phyloP scores from a whole-genome alignment of 768 basidiomycete genomes.

The Dacryopinax spathularia region DNA sequence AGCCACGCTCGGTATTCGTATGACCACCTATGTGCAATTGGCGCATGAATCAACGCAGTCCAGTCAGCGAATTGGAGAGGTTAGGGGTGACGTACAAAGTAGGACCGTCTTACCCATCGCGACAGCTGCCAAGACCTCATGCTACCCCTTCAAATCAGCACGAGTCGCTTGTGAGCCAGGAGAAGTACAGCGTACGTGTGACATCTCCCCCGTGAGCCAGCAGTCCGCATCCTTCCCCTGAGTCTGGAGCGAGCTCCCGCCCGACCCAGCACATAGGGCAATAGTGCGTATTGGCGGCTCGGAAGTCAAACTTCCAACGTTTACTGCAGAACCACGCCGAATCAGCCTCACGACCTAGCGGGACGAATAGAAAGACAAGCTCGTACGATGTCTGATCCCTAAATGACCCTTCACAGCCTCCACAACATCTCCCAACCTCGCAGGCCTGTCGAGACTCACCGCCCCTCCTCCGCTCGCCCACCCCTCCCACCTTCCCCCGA shows the following conservation, averaged over 20 bases:
- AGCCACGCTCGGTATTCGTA: conserved; percentile 90
- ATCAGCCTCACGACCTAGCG: too few species aligned
- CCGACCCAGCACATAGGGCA: conserved; percentile 86
- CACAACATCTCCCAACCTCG: conserved; percentile 47
- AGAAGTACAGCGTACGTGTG: conserved; percentile 42
- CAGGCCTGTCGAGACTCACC: conserved; percentile 44
- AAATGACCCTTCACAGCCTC: conserved; percentile 57
- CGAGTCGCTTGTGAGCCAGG: not conserved
- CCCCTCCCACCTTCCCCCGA: conserved; percentile 15
- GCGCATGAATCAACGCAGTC: not conserved
- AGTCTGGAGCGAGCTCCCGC: conserved; percentile 52
- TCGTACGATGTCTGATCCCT: conserved; percentile 43
- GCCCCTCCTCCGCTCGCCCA: conserved; percentile 50
- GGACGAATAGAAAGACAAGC: not conserved
- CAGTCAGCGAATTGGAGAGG: not conserved
- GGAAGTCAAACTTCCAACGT: conserved; percentile 12
- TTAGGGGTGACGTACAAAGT: conserved; percentile 44
- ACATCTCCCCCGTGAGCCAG: conserved; percentile 87
- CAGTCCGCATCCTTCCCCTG: conserved; percentile 59
- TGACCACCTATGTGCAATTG: conserved; percentile 66
- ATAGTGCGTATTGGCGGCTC: conserved; percentile 40
- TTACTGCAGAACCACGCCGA: too few species aligned
- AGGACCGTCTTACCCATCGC: conserved; percentile 66
- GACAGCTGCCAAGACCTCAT: conserved; percentile 71
- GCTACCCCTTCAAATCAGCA: conserved; percentile 31